Base-by-base conservation (phyloP, 73 alveolate species). In the Chromera velia region DNA sequence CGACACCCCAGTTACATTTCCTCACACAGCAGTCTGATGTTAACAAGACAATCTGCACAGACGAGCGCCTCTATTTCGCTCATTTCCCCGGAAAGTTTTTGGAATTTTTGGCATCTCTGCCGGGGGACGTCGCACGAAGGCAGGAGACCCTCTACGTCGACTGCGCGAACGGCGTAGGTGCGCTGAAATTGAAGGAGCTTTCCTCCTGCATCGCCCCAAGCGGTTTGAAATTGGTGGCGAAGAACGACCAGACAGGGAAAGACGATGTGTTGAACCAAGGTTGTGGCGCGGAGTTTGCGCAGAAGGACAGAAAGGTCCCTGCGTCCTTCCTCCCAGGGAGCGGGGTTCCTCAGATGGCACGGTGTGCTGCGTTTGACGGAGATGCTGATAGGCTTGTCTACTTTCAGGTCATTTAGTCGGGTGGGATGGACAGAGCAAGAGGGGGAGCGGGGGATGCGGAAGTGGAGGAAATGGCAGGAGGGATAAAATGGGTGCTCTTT, bases 201-300 rank as follows among this genome's bases (percentile, higher is more conserved):
- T 7, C 22, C 55, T 4, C 55, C 55, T 7, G 22, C 22, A 4
- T 40, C 28, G n/a, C 34, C 75, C 28, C 72, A 45, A 71, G 47
- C 45, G 75, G 70, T 73, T 69, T 87, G 64, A 47, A 76, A 0
- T 30, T 78, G 63, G 75, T 40, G 55, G 40, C 87, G 55, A 81
- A 84, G 78, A 87, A 84, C 74, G 88, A 85, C 70, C 89, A 72
- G 24, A 40, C 55, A 13, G 40, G 19, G 30, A 17, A 26, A 33
- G 63, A 76, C 31, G 83, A 79, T 49, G 63, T 64, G 45, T 65
- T 91, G 33, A 91, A 91, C 81, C 85, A 81, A 26, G 86, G 48
- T 62, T 91, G 91, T 40, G 96, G 96, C 0, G 93, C 93, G 0
- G 93, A 91, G 34, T 82, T 45, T 69, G 90, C 84, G 30, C 92